Evolutionary conservation across 2,329 filamentous ascomycete genomes (phyloP), one percentile per base, ranked within the genome.

Genomic region (Penicillium expansum): DNA sequence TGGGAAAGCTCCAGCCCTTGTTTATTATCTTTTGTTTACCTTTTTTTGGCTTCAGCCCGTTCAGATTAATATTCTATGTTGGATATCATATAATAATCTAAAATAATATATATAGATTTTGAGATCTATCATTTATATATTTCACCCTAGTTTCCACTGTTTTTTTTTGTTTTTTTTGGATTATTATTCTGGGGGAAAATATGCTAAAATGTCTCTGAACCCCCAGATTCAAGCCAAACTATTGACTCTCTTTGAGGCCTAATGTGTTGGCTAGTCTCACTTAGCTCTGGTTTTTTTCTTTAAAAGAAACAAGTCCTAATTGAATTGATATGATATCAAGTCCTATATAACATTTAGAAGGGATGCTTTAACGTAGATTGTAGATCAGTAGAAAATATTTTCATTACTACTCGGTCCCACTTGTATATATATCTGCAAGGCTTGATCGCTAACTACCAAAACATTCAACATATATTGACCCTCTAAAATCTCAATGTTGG

Each of bases 11-110:
- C 42, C 43, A 29, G 10, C 53, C 49, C 54, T 52, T 56, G 54
- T 56, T 56, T 56, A 45, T 57, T 39, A 41, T 51, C 55, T 43
- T 33, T 51, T 50, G 50, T 51, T 49, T 49, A 58, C 48, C 22
- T 32, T 39, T 27, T 52, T 42, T 22, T n/a, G n/a, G n/a, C n/a
- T 24, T 24, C 24, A 24, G 3, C n/a, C 39, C 33, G 41, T 22
- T 41, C 41, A 32, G 45, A 43, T 55, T 22, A 11, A 27, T 24
- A 42, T 42, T 24, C 39, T 42, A n/a, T 38, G n/a, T 24, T 9
- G 20, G 29, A 10, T n/a, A n/a, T n/a, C n/a, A n/a, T n/a, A n/a
- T n/a, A n/a, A n/a, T n/a, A n/a, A n/a, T n/a, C n/a, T n/a, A n/a
- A n/a, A n/a, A n/a, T n/a, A n/a, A n/a, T n/a, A 10, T 39, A 30